These are phyloP conservation scores for Trichoderma koningii DNA, from an alignment of 2,329 filamentous ascomycete genomes.

Conservation along the genomic window DNA sequence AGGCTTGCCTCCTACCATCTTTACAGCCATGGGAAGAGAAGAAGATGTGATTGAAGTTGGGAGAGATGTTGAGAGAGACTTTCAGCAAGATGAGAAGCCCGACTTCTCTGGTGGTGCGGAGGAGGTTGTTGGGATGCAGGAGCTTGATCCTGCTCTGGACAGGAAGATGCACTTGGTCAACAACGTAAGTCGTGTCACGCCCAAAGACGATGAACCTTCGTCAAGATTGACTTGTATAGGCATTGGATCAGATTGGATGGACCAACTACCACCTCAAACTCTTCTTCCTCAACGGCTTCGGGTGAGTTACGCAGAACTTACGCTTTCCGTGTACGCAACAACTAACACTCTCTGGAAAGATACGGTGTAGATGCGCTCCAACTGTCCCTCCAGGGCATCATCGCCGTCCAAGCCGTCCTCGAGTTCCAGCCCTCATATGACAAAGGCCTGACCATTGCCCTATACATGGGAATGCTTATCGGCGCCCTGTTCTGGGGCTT, in stretches of 20 bases:
- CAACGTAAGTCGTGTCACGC: conserved; percentile 15
- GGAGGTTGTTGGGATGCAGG: conserved; percentile 22
- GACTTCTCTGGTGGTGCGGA: neutral
- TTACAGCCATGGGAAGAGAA: conserved; percentile 3
- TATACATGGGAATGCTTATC: conserved; percentile 50
- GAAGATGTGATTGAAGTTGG: conserved; percentile 9
- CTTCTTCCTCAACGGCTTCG: conserved; percentile 63
- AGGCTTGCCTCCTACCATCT: too few relatives aligned
- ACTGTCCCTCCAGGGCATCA: conserved; percentile 60
- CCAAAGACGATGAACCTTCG: neutral
- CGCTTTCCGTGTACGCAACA: neutral
- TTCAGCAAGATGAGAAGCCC: conserved; percentile 2
- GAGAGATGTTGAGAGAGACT: conserved; percentile 2
- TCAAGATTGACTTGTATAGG: conserved; percentile 30
- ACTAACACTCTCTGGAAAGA: neutral
- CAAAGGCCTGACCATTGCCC: conserved; percentile 58
- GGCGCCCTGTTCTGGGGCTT: conserved; percentile 67
- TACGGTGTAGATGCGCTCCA: conserved; percentile 53
- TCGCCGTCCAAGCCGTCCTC: conserved; percentile 55
- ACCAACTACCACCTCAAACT: conserved; percentile 56
- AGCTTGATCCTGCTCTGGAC: conserved; percentile 21
- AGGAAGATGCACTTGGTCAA: conserved; percentile 30
- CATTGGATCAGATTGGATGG: conserved; percentile 55
- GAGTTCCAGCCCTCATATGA: conserved; percentile 49
- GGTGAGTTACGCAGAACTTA: conserved; percentile 31